Conservation (phyloP, 2,329 filamentous ascomycete species). For the Trichoderma lentiforme region DNA sequence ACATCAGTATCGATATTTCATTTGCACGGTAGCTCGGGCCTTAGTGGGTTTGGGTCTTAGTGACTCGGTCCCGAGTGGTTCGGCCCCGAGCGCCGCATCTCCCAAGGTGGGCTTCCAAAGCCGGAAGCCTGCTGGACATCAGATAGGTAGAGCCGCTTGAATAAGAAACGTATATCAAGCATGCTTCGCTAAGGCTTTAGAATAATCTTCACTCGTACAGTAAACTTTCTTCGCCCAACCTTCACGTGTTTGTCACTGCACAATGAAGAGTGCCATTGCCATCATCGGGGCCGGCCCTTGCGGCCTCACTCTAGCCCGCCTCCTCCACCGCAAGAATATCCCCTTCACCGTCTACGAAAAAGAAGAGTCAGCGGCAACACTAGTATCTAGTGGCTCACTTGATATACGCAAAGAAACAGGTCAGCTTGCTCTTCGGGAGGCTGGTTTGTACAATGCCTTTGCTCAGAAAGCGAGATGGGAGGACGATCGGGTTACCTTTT, state of each 20-base stretch:
- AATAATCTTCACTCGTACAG: background rate
- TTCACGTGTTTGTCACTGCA: background rate
- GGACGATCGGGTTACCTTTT: conserved; percentile 5
- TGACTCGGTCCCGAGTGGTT: background rate
- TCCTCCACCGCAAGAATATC: background rate
- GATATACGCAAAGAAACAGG: conserved; percentile 7
- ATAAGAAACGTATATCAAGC: background rate
- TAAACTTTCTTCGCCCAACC: background rate
- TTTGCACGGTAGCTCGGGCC: background rate
- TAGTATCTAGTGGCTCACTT: conserved; percentile 1
- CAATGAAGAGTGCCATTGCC: conserved; percentile 3
- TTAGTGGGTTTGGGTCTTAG: background rate
- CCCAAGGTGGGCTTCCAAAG: background rate
- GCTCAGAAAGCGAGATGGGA: conserved; percentile 2
- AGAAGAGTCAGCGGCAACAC: background rate
- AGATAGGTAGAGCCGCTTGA: background rate
- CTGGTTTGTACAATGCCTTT: background rate
- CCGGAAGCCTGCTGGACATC: background rate
- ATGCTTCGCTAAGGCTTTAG: background rate
- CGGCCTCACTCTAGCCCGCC: conserved; percentile 1
- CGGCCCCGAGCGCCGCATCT: background rate
- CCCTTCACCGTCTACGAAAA: background rate
- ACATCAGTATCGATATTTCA: background rate
- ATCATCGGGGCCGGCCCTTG: conserved; percentile 5
- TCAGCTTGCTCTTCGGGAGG: background rate